Evolutionary conservation across 192 early-diverging fungal genomes (phyloP), one percentile per base, ranked within the genome.

Genomic region (Coemansia sp.): DNA sequence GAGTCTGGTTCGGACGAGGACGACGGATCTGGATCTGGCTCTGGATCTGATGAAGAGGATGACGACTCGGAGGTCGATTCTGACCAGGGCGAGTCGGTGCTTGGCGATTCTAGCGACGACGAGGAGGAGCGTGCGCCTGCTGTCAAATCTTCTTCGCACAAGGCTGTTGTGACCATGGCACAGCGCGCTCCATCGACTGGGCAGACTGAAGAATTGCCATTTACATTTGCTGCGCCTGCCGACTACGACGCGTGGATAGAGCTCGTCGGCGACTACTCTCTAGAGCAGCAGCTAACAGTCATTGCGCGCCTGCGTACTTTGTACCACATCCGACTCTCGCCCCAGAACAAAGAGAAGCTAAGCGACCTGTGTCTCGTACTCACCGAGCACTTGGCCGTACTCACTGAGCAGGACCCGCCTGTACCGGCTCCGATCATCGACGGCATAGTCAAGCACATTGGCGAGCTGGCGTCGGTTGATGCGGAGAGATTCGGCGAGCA

Each of bases 251-350:
- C 93, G 43, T 93, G 97, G 66, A 69, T 91, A 38, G 72, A 78
- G 52, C 84, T 96, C 18, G 73, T 95, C 9, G 75, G 89, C 27
- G 84, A 80, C 46, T 88, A 92, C 40, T 79, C 80, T 0, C 59
- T 89, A 0, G 88, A 91, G 40, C 94, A 96, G 63, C 88, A 93
- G 42, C 75, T 89, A 7, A 87, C 87, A 0, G 90, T 98, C 16
- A 76, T 97, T 27, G 84, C 91, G 61, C 93, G 96, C 16, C 88
- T 99, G 72, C 91, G 94, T 38, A 87, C 91, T 11, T 77, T 96
- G 44, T 90, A 96, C 79, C 90, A 96, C 76, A 89, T 91, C 52
- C 93, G 94, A 64, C 87, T 98, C 61, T 86, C 89, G 8, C 87
- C 89, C 7, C 87, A 90, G 70, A 99, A 99, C 87, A 90, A 91